Conservation (phyloP, 169 alveolate species). For the Cryptosporidium andersoni region DNA sequence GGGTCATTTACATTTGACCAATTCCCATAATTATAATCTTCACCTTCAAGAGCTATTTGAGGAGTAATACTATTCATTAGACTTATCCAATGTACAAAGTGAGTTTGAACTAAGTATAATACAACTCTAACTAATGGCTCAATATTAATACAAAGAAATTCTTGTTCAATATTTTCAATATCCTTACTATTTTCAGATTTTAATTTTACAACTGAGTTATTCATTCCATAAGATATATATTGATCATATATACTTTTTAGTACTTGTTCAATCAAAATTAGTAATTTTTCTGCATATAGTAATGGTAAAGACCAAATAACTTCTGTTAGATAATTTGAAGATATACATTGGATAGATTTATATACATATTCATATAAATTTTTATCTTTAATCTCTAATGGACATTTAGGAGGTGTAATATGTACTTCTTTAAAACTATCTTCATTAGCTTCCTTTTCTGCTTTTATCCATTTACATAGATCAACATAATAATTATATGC, state of each 20-base stretch:
- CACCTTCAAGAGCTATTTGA: not conserved
- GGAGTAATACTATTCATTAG: constrained; percentile 45
- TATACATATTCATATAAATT: constrained; percentile 73
- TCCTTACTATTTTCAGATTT: not conserved
- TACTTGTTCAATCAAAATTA: constrained; percentile 71
- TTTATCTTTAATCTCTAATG: constrained; percentile 72
- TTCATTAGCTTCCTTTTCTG: constrained; percentile 53
- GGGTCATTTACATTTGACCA: constrained; percentile 39
- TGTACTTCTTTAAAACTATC: constrained; percentile 1
- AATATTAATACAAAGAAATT: constrained; percentile 4
- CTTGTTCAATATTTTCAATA: not conserved
- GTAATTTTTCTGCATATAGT: constrained; percentile 77
- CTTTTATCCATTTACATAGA: constrained; percentile 48
- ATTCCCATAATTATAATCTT: not conserved
- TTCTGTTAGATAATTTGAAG: constrained; percentile 73
- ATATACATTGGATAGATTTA: constrained; percentile 71
- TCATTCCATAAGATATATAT: no score
- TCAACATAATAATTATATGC: constrained; percentile 73
- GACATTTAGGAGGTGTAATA: constrained; percentile 73
- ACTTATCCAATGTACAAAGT: constrained; percentile 58
- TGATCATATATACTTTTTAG: constrained; percentile 70
- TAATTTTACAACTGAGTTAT: not conserved
- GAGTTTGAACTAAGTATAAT: constrained; percentile 46
- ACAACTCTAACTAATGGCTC: constrained; percentile 53
- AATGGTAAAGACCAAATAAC: constrained; percentile 78